Evolutionary conservation across 805 yeast genomes (phyloP).

Genomic region (Cyberlindnera mrakii): DNA sequence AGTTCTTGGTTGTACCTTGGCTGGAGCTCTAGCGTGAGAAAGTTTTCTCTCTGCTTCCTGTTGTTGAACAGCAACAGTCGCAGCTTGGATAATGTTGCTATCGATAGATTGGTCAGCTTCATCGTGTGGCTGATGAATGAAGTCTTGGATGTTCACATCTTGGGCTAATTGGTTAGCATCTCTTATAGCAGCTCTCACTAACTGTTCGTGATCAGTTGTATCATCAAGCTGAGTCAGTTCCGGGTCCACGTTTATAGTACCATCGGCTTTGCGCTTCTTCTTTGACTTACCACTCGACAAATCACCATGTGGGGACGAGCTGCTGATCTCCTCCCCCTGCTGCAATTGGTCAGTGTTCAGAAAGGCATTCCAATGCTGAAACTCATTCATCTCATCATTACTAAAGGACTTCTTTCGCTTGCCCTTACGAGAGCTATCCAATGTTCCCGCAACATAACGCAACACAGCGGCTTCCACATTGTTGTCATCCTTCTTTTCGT

Average conservation of each 20-base stretch:
- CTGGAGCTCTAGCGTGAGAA: conserved; percentile 3
- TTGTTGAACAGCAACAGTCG: conserved; percentile 19
- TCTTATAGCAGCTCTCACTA: conserved; percentile 65
- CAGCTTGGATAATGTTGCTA: conserved; percentile 23
- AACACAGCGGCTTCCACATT: conserved; percentile 78
- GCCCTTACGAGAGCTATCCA: conserved; percentile 28
- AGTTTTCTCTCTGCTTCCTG: conserved; percentile 5
- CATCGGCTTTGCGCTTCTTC: conserved; percentile 8
- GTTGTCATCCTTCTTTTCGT: conserved; percentile 26
- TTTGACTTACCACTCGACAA: conserved; percentile 1
- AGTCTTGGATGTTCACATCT: conserved; percentile 29
- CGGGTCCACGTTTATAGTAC: conserved; percentile 41
- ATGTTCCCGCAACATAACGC: conserved; percentile 62
- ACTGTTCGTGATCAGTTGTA: conserved; percentile 48
- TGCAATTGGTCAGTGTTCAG: conserved; percentile 21
- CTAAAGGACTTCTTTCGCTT: conserved; percentile 19
- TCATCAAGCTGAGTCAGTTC: conserved; percentile 47
- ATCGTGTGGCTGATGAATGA: conserved; percentile 22
- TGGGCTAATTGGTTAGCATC: conserved; percentile 61
- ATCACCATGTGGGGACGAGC: neutral
- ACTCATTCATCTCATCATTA: conserved; percentile 19
- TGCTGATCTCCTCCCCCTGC: conserved; percentile 16
- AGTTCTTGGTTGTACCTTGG: neutral
- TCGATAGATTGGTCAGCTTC: conserved; percentile 11
- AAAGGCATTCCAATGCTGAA: conserved; percentile 25